Conservation (phyloP, 2,329 filamentous ascomycete genomes). For the Fusarium xylarioides region DNA sequence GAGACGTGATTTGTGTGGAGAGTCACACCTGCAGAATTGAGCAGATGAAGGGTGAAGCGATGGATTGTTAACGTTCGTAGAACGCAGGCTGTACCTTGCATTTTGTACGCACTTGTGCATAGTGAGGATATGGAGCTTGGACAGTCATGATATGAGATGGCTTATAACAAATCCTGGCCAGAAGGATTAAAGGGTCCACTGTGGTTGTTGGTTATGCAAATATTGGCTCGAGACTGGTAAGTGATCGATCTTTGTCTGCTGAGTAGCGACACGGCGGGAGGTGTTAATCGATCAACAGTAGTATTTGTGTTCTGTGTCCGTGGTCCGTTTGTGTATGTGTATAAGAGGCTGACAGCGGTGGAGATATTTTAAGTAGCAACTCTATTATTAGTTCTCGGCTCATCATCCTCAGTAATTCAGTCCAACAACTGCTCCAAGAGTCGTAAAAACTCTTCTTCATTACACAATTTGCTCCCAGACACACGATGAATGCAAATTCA, state of each 20-base stretch:
- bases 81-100: neutral
- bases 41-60: constrained; percentile 11
- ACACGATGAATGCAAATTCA: neutral
- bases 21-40: constrained; percentile 12
- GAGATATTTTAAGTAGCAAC: neutral
- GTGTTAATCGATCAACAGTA: constrained; percentile 12
- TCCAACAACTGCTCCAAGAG: neutral
- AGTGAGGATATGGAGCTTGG: constrained; percentile 9
- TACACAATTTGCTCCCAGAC: neutral
- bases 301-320: neutral
- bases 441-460: neutral
- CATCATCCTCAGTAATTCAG: neutral
- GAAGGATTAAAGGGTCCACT: neutral
- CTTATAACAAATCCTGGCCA: neutral
- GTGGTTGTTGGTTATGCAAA: neutral
- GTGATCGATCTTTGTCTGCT: constrained; percentile 9
- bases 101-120: neutral
- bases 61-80: neutral
- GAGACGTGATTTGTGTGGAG: constrained; percentile 36
- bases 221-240: constrained; percentile 1
- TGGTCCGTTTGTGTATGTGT: neutral
- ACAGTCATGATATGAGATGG: neutral
- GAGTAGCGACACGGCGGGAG: neutral
- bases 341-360: constrained; percentile 3
- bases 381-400: constrained; percentile 8